Evolutionary conservation across 2,329 filamentous ascomycete genomes (phyloP).

Genomic region (Nannizzia gypsea): DNA sequence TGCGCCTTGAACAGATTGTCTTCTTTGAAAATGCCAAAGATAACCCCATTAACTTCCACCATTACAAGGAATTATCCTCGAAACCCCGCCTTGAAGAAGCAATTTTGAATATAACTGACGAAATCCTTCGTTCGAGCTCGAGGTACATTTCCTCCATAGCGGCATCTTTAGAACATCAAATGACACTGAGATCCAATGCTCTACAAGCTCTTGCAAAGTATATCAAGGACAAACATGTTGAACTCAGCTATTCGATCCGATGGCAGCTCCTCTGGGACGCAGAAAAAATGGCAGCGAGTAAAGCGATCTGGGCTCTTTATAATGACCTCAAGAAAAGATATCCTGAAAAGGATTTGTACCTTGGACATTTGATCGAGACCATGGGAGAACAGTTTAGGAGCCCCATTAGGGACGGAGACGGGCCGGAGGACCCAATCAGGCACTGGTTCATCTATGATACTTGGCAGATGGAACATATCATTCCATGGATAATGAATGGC

Average conservation of each 20-base stretch:
- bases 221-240: conserved; percentile 50
- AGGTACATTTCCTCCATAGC: conserved; percentile 61
- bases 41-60: conserved; percentile 78
- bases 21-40: conserved; percentile 75
- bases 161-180: conserved; percentile 68
- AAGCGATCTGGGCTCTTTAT: conserved; percentile 68
- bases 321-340: conserved; percentile 50
- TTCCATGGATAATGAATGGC: conserved; percentile 67
- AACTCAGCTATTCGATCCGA: conserved; percentile 54
- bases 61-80: conserved; percentile 55
- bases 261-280: conserved; percentile 83
- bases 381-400: conserved; percentile 68
- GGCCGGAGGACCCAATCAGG: conserved; percentile 68
- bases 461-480: conserved; percentile 57
- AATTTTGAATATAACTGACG: conserved; percentile 63
- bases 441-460: conserved; percentile 76
- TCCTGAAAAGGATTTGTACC: conserved; percentile 55
- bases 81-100: conserved; percentile 62
- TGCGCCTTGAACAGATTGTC: conserved; percentile 85
- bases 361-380: conserved; percentile 62
- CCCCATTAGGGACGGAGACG: conserved; percentile 49
- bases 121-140: conserved; percentile 68
- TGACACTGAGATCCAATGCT: conserved; percentile 59
- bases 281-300: conserved; percentile 75
- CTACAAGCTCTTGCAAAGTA: conserved; percentile 64